phyloP scores from a whole-genome alignment of 2,329 filamentous ascomycete genomes.

The Talaromyces islandicus region DNA sequence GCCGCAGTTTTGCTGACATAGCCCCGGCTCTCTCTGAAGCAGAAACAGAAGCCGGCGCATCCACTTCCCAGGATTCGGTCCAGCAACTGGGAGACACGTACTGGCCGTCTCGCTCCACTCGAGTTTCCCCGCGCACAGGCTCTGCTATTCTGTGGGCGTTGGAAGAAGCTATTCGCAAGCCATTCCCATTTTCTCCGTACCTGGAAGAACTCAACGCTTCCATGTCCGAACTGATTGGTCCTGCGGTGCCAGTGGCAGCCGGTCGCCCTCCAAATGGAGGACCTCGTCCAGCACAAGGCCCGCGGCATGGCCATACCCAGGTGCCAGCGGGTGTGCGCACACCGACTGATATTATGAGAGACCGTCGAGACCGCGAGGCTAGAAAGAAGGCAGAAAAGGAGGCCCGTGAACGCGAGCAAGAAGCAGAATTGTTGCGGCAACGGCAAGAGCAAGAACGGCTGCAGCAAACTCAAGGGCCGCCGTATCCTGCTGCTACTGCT shows the following conservation, averaged over 20 bases:
- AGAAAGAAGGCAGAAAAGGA: conserved; percentile 63
- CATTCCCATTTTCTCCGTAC: conserved; percentile 77
- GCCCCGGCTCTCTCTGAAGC: conserved; percentile 28
- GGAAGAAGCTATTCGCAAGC: conserved; percentile 80
- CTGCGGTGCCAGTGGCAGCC: conserved; percentile 40
- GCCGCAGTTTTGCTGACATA: conserved; percentile 16
- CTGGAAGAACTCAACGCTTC: conserved; percentile 79
- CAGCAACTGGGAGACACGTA: conserved; percentile 39
- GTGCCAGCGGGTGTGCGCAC: conserved; percentile 62
- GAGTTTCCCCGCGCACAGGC: conserved; percentile 76
- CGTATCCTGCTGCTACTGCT: conserved; percentile 35
- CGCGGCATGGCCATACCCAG: conserved; percentile 46
- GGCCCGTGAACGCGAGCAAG: conserved; percentile 50
- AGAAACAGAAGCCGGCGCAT: conserved; percentile 26
- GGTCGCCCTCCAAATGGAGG: conserved; percentile 52
- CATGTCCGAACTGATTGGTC: conserved; percentile 78
- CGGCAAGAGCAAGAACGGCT: conserved; percentile 34
- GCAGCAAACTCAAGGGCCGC: conserved; percentile 20
- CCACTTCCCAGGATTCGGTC: conserved; percentile 25
- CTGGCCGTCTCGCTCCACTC: conserved; percentile 46
- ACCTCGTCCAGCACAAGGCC: conserved; percentile 45
- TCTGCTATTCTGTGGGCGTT: conserved; percentile 88
- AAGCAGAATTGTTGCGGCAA: conserved; percentile 40
- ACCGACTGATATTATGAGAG: conserved; percentile 86
- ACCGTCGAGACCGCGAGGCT: conserved; percentile 71